phyloP scores from a whole-genome alignment of 225 moss, liverwort and hornwort genomes.

The Takakia lepidozioides region DNA sequence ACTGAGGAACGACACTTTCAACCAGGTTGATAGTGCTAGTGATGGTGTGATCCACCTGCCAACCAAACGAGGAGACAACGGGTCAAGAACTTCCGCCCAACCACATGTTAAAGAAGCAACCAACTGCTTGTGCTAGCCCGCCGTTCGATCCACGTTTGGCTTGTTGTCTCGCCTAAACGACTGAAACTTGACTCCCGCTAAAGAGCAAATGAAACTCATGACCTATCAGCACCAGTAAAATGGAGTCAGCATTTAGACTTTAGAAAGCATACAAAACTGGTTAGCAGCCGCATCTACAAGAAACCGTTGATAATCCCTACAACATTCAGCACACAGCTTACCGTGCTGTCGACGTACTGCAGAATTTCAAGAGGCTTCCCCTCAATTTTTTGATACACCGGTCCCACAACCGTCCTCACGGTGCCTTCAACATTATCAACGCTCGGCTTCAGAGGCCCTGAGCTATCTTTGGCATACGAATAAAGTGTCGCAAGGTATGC shows the following conservation, averaged over 20 bases:
- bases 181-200: no score
- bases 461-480: constrained; percentile 19
- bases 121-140: no score
- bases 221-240: not conserved
- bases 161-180: no score
- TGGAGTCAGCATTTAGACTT: not conserved
- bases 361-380: constrained; percentile 25
- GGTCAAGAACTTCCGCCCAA: no score
- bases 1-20: constrained; percentile 11
- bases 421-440: constrained; percentile 38
- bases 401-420: constrained; percentile 36
- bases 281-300: not conserved
- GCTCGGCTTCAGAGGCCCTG: constrained; percentile 41
- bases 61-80: not conserved
- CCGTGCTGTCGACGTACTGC: constrained; percentile 21
- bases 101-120: not conserved
- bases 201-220: not conserved
- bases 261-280: not conserved
- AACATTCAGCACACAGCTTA: not conserved
- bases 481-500: constrained; percentile 20
- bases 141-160: no score
- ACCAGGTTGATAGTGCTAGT: constrained; percentile 7
- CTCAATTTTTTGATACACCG: constrained; percentile 27
- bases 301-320: not conserved
- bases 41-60: constrained; percentile 23